Base-by-base conservation (phyloP, 306 rosid species). In the Luffa aegyptiaca region DNA sequence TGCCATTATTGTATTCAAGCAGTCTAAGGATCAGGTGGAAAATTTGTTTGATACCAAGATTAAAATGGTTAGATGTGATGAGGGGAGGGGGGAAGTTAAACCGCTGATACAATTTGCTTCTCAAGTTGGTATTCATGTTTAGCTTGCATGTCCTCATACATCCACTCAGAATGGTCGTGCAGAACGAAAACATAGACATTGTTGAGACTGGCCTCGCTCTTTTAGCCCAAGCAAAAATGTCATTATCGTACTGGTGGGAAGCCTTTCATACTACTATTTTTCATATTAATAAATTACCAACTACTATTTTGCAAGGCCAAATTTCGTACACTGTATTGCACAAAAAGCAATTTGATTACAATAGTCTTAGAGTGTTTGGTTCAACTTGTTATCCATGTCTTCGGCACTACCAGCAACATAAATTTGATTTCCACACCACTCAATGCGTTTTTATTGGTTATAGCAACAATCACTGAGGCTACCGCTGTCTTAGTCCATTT, bases 81-180 rank as follows among this genome's bases (percentile, higher is more conserved):
- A 51, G 12, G 56, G 56, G 1, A n/a, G n/a, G n/a, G 18, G 18
- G 5, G 41, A 39, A 3, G 3, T 39, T 39, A 1, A 3, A 1
- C 41, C 3, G 3, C 5, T 39, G 3, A 0, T 51, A 0, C 0
- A 1, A 3, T 2, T 13, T 2, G 56, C 18, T 51, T 3, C 56
- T 0, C 3, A 13, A 0, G 1, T 0, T 1, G 18, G 5, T 4
- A 13, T 51, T 3, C 1, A 3, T 0, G 6, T 51, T 0, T 1
- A 51, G 1, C 5, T 51, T 0, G 1, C 56, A 0, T 51, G 56
- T 14, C 56, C 56, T 3, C 17, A 53, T 5, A 53, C 26, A 0
- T 53, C 59, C 0, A 3, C 13, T 0, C 26, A 17, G 5, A 16
- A 16, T 6, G 59, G 59, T 0, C 1, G 59, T 0, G 10, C 17